These are phyloP conservation scores for Copromyces sp. DNA, from an alignment of 495 filamentous ascomycete species.

Conservation along the genomic window DNA sequence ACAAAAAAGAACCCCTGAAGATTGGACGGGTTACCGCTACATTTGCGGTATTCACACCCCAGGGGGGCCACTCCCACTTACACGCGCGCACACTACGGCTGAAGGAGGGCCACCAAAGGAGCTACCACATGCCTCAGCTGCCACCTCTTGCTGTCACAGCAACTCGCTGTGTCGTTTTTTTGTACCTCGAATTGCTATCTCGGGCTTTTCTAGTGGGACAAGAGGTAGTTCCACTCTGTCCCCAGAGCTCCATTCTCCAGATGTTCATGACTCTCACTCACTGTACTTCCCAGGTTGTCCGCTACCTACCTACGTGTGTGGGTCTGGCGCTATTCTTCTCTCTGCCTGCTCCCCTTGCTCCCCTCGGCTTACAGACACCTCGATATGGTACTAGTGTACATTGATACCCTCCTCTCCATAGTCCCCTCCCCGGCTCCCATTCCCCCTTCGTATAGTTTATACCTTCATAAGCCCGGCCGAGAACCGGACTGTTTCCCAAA, in stretches of 20 bases:
- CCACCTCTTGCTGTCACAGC: not conserved
- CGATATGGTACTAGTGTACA: not conserved
- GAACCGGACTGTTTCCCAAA: conserved; percentile 1
- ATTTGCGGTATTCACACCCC: not conserved
- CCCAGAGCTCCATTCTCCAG: not conserved
- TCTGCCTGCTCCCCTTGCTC: not conserved
- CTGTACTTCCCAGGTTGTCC: not conserved
- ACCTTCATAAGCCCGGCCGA: not conserved
- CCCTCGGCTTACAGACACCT: not conserved
- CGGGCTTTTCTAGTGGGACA: not conserved
- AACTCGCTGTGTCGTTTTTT: not conserved
- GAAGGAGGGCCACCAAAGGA: not conserved
- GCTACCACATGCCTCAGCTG: not conserved
- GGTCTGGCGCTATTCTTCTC: not conserved
- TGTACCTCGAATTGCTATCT: not conserved
- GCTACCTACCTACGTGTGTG: not conserved
- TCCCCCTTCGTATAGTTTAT: not conserved
- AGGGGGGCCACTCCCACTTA: not conserved
- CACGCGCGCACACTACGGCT: not conserved
- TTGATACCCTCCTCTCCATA: not conserved
- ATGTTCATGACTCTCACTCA: not conserved
- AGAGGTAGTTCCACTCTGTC: not conserved
- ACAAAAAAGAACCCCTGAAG: not conserved
- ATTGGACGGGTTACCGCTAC: not conserved
- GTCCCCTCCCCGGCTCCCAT: not conserved